phyloP scores from a whole-genome alignment of 2,329 filamentous ascomycete species.

The Simplicillium aogashimaense region DNA sequence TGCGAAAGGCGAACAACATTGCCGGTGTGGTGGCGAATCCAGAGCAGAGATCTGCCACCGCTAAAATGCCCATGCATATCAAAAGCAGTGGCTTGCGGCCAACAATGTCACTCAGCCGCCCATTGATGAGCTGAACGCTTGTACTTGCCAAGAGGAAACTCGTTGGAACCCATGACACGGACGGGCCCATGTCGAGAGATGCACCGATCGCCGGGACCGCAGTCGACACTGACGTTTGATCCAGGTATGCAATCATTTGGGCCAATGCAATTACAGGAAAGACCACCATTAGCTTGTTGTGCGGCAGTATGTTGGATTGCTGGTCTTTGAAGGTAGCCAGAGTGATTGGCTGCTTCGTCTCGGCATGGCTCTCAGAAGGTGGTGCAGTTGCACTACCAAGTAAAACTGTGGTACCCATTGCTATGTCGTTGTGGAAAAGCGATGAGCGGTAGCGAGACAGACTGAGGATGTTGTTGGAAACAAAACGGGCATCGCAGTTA shows the following conservation, averaged over 20 bases:
- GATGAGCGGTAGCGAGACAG: too few species aligned
- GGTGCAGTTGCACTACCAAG: background rate
- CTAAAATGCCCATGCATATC: slow-evolving; percentile 16
- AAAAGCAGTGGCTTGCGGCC: slow-evolving; percentile 23
- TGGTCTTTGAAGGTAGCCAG: slow-evolving; percentile 6
- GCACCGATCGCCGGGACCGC: slow-evolving; percentile 25
- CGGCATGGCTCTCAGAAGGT: slow-evolving; percentile 6
- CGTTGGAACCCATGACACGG: slow-evolving; percentile 24
- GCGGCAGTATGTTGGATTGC: slow-evolving; percentile 21
- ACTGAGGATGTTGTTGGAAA: too few species aligned
- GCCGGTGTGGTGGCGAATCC: slow-evolving; percentile 19
- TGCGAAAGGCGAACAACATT: slow-evolving; percentile 24
- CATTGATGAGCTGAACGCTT: slow-evolving; percentile 23
- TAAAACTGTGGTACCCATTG: too few species aligned
- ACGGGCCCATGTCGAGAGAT: slow-evolving; percentile 18
- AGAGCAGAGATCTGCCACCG: slow-evolving; percentile 18
- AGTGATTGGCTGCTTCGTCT: slow-evolving; percentile 1
- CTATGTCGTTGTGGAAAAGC: too few species aligned
- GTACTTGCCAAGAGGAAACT: slow-evolving; percentile 26
- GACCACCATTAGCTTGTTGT: slow-evolving; percentile 17
- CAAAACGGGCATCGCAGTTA: too few species aligned
- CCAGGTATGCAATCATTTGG: slow-evolving; percentile 21
- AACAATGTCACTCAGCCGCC: slow-evolving; percentile 23
- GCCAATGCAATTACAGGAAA: slow-evolving; percentile 16
- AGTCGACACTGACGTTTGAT: slow-evolving; percentile 24